Base-by-base conservation (phyloP, 2,329 filamentous ascomycete genomes). In the Macrophomina tecta region DNA sequence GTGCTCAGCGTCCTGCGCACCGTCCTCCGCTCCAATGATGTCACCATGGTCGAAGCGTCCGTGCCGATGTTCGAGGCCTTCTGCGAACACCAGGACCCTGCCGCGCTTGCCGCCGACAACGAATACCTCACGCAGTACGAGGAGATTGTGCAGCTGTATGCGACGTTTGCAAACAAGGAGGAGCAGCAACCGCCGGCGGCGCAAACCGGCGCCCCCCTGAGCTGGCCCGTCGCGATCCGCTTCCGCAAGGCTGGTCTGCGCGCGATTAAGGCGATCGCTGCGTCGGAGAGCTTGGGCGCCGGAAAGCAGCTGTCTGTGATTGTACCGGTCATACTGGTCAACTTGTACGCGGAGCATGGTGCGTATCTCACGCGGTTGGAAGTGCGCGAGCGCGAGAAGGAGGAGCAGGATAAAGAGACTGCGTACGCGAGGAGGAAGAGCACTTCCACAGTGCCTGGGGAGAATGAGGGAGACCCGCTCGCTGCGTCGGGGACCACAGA, bases 1-100 rank as follows among this genome's bases (percentile, higher is more conserved):
- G 89, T 97, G 66, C 87, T 98, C 75, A 91, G 90, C 73, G 91
- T 97, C 70, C 87, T 98, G 74, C 88, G 90, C 70, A 90, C 90
- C 66, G 90, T 98, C 73, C 86, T 98, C 64, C 88, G 89, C 68
- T 96, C 93, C 69, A 89, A 90, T 78, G 93, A 98, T 78, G 91
- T 98, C 70, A 92, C 91, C 72, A 92, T 98, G 89, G 90, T 97
- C 69, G 94, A 98, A 80, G 93, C 94, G 42, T 95, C 93, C 2
- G 86, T 97, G 69, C 87, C 90, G 2, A 93, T 92, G 3, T 97
- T 97, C 76, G 89, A 94, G 73, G 90, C 90, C 30, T 95, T 97
- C 75, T 98, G 94, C 82, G 87, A 89, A 68, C 87, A 97, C 80
- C 93, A 97, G 78, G 94, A 98, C 74, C 89, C 90, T 67, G 91